Evolutionary conservation across 2,329 filamentous ascomycete genomes (phyloP).

Genomic region (Stagonosporopsis vannaccii): DNA sequence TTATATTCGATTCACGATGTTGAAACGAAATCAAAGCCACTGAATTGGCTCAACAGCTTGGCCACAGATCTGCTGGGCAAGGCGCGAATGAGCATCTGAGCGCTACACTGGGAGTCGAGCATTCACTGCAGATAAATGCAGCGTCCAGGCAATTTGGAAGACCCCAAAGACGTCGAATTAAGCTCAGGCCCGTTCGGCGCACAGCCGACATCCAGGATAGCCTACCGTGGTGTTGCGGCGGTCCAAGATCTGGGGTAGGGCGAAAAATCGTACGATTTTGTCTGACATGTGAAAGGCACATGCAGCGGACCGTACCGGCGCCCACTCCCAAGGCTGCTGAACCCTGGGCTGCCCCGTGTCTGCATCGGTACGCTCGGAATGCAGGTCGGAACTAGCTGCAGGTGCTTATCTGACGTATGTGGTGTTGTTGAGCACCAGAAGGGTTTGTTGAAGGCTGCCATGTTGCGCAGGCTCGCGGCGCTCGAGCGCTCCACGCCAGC

Average conservation of each 20-base stretch:
- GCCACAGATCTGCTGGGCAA: not conserved
- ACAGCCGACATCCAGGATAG: conserved; percentile 11
- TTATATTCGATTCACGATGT: not conserved
- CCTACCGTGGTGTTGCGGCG: conserved; percentile 9
- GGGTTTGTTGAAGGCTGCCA: not conserved
- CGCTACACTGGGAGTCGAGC: not conserved
- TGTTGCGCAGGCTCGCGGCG: not conserved
- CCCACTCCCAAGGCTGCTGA: conserved; percentile 20
- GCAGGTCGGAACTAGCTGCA: conserved; percentile 14
- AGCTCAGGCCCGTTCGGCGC: conserved; percentile 15
- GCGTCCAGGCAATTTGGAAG: not conserved
- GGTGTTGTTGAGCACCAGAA: conserved; percentile 3
- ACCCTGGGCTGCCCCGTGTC: conserved; percentile 19
- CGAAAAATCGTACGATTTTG: conserved; percentile 42
- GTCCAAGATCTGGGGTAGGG: conserved; percentile 24
- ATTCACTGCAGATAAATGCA: not conserved
- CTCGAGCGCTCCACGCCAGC: not conserved
- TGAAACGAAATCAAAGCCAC: not conserved
- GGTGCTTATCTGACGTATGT: conserved; percentile 8
- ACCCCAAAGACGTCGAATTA: conserved; percentile 12
- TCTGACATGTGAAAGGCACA: conserved; percentile 29
- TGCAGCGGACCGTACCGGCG: conserved; percentile 30
- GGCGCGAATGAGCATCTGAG: not conserved
- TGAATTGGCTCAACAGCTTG: not conserved
- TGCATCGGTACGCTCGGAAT: conserved; percentile 17